Conservation (phyloP, 176 grass and related monocot species). For the Echinochloa phyllopogon region DNA sequence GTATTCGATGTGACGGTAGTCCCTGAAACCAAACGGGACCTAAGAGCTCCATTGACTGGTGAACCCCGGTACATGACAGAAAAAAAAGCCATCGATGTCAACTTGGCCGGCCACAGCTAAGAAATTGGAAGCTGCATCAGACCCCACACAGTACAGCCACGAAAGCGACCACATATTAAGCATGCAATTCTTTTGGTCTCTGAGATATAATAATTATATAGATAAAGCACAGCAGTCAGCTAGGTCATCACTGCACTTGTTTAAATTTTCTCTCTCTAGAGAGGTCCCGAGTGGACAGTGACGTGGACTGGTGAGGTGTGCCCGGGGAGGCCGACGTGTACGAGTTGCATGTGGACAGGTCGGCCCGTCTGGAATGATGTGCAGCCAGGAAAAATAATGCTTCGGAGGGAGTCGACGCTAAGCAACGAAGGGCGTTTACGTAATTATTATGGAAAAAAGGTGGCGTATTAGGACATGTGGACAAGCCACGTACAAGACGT, state of each 20-base stretch:
- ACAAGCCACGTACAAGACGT: not conserved
- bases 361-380: constrained; percentile 31
- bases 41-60: too few relatives aligned
- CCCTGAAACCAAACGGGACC: too few relatives aligned
- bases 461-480: not conserved
- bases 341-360: not conserved
- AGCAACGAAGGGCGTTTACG: constrained; percentile 23
- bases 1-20: too few relatives aligned
- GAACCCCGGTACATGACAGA: not conserved
- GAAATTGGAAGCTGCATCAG: not conserved
- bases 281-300: not conserved
- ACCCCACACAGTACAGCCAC: not conserved
- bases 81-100: not conserved
- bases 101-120: not conserved
- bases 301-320: constrained; percentile 21
- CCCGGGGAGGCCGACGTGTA: not conserved
- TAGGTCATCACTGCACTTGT: not conserved
- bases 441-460: not conserved
- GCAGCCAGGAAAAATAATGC: not conserved
- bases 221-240: not conserved
- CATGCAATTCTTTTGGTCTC: not conserved
- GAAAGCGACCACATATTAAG: constrained; percentile 24
- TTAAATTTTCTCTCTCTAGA: not conserved
- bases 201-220: too few relatives aligned
- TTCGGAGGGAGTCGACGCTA: not conserved